These are phyloP conservation scores for Austroboletus festivus DNA, from an alignment of 768 basidiomycete genomes.

Conservation along the genomic window DNA sequence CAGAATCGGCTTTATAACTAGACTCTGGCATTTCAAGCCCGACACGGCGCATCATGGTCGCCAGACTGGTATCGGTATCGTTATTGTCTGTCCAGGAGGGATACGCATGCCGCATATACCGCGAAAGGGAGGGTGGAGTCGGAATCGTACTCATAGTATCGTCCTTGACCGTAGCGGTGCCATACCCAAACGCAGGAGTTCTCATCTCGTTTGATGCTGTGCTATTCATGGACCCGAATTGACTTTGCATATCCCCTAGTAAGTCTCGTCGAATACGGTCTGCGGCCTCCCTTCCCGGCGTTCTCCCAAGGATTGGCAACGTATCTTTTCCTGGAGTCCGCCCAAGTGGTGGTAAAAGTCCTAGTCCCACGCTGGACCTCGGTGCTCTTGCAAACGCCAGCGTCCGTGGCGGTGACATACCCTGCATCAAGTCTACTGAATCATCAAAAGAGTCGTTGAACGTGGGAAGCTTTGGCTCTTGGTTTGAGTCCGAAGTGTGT, in stretches of 20 bases:
- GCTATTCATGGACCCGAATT: conserved; percentile 17
- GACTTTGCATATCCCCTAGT: conserved; percentile 50
- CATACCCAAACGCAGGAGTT: conserved; percentile 31
- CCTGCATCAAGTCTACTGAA: conserved; percentile 37
- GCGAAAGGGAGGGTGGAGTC: conserved; percentile 67
- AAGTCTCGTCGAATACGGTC: conserved; percentile 64
- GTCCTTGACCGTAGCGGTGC: conserved; percentile 32
- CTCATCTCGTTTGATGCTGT: conserved; percentile 17
- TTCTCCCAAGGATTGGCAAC: conserved; percentile 47
- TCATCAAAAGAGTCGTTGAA: conserved; percentile 38
- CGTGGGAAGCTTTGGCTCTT: conserved; percentile 36
- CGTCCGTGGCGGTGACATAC: conserved; percentile 54
- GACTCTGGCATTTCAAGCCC: conserved; percentile 45
- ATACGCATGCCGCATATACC: conserved; percentile 50
- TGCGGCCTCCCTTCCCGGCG: conserved; percentile 72
- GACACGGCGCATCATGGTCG: conserved; percentile 67
- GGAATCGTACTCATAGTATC: conserved; percentile 69
- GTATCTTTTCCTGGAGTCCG: conserved; percentile 66
- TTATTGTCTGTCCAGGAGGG: conserved; percentile 40
- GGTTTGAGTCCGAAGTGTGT: conserved; percentile 36
- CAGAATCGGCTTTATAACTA: conserved; percentile 15
- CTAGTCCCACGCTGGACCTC: conserved; percentile 31
- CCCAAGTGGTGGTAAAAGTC: conserved; percentile 38
- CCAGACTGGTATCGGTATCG: conserved; percentile 55
- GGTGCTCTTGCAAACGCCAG: conserved; percentile 48